Evolutionary conservation across 176 grass and related monocot genomes (phyloP).

Genomic region (Calamus simplicifolius): DNA sequence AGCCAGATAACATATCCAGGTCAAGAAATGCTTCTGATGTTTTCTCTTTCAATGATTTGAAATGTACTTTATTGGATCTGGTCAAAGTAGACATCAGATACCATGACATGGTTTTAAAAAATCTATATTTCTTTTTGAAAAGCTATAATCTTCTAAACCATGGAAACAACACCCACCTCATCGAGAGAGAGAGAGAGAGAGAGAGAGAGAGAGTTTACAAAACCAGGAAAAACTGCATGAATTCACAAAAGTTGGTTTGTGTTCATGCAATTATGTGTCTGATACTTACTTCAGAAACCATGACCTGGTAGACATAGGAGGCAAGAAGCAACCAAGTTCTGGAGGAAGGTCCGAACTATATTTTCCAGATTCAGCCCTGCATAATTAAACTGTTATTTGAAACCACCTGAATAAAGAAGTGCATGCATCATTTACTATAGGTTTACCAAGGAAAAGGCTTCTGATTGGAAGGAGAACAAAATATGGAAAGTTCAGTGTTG

Average conservation of each 20-base stretch:
- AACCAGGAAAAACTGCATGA: no score
- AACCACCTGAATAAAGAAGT: conserved; percentile 12
- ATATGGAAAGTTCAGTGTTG: conserved; percentile 45
- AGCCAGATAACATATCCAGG: conserved; percentile 66
- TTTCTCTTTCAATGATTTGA: conserved; percentile 37
- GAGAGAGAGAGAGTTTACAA: no score
- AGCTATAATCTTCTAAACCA: no score
- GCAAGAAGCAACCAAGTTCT: conserved; percentile 61
- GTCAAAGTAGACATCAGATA: no score
- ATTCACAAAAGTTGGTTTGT: no score
- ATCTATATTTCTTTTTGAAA: no score
- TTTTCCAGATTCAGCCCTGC: conserved; percentile 46
- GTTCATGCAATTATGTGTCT: conserved; percentile 11
- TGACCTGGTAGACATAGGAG: conserved; percentile 55
- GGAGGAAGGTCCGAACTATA: conserved; percentile 28
- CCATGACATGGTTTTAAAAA: no score
- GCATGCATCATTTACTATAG: conserved; percentile 24
- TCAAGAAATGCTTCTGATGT: conserved; percentile 48
- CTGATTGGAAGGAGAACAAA: conserved; percentile 48
- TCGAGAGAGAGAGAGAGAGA: no score
- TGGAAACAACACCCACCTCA: no score
- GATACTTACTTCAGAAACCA: conserved; percentile 74
- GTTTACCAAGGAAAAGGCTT: conserved; percentile 40
- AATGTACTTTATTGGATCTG: conserved; percentile 64
- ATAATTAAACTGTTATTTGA: conserved; percentile 25